Evolutionary conservation across 2,329 filamentous ascomycete species (phyloP).

Genomic region (Ceratocystiopsis brevicomis): DNA sequence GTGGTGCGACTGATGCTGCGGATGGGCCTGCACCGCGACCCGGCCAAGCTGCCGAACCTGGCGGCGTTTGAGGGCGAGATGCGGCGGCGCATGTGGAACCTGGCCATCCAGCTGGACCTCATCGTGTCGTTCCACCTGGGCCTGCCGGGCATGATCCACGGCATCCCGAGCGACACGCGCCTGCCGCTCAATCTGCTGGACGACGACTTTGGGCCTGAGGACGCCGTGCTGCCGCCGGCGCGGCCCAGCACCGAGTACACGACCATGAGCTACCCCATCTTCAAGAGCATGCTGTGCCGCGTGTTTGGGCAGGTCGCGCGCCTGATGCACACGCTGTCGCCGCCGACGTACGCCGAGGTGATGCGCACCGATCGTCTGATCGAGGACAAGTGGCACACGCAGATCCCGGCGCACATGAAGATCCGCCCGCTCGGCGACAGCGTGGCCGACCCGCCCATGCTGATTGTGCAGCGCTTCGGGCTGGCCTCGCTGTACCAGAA

Average conservation of each 20-base stretch:
- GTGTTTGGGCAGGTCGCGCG: slow-evolving; percentile 31
- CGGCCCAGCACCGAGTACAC: slow-evolving; percentile 42
- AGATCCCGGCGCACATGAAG: slow-evolving; percentile 29
- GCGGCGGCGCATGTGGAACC: slow-evolving; percentile 32
- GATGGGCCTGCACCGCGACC: slow-evolving; percentile 39
- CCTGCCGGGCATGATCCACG: slow-evolving; percentile 45
- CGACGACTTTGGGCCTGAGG: slow-evolving; percentile 38
- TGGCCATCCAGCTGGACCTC: slow-evolving; percentile 39
- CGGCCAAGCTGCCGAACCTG: slow-evolving; percentile 29
- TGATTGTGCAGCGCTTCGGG: slow-evolving; percentile 34
- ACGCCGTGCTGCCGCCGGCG: slow-evolving; percentile 33
- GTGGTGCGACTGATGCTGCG: slow-evolving; percentile 35
- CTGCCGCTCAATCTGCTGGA: slow-evolving; percentile 45
- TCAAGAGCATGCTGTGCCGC: slow-evolving; percentile 27
- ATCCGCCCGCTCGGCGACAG: slow-evolving; percentile 28
- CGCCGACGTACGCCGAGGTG: slow-evolving; percentile 30
- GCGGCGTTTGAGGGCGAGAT: slow-evolving; percentile 35
- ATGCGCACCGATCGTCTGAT: slow-evolving; percentile 27
- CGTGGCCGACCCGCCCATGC: slow-evolving; percentile 26
- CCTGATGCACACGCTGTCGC: slow-evolving; percentile 28
- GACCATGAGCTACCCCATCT: slow-evolving; percentile 33
- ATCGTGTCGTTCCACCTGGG: slow-evolving; percentile 50
- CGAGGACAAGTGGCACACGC: slow-evolving; percentile 22
- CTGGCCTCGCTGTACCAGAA: slow-evolving; percentile 34
- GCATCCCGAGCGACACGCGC: slow-evolving; percentile 42